Conservation (phyloP, 2,329 filamentous ascomycete species). For the Phyllosticta capitalensis region DNA sequence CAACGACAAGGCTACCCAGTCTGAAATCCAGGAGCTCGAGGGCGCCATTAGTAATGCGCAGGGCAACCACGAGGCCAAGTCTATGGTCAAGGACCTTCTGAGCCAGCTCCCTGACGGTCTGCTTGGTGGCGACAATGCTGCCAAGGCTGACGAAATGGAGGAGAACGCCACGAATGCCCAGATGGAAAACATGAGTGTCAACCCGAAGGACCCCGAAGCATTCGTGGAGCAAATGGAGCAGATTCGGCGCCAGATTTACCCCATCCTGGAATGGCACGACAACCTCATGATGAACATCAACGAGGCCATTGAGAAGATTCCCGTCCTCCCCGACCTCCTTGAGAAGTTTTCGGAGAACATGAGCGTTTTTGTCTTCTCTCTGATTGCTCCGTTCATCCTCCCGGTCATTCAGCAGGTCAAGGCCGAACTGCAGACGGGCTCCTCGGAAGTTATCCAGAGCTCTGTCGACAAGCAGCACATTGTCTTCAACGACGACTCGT, state of each 20-base stretch:
- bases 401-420: slow-evolving; percentile 83
- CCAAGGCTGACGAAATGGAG: slow-evolving; percentile 72
- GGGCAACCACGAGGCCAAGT: slow-evolving; percentile 57
- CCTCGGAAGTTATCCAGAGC: slow-evolving; percentile 76
- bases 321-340: slow-evolving; percentile 72
- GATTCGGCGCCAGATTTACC: slow-evolving; percentile 71
- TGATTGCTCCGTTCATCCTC: slow-evolving; percentile 79
- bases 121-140: slow-evolving; percentile 65
- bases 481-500: slow-evolving; percentile 72
- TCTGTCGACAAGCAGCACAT: slow-evolving; percentile 76
- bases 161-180: slow-evolving; percentile 64
- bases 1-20: slow-evolving; percentile 82
- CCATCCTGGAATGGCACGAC: slow-evolving; percentile 85
- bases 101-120: slow-evolving; percentile 74
- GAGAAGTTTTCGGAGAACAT: slow-evolving; percentile 83
- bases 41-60: slow-evolving; percentile 59
- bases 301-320: slow-evolving; percentile 73
- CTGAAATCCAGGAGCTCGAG: slow-evolving; percentile 81
- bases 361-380: slow-evolving; percentile 81
- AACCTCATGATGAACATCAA: slow-evolving; percentile 72
- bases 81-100: slow-evolving; percentile 67
- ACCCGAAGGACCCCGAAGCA: slow-evolving; percentile 71
- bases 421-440: slow-evolving; percentile 75
- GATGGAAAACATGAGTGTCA: slow-evolving; percentile 64
- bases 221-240: slow-evolving; percentile 69